Evolutionary conservation across 176 grass and related monocot species (phyloP).

Genomic region (Bothriochloa decipiens): DNA sequence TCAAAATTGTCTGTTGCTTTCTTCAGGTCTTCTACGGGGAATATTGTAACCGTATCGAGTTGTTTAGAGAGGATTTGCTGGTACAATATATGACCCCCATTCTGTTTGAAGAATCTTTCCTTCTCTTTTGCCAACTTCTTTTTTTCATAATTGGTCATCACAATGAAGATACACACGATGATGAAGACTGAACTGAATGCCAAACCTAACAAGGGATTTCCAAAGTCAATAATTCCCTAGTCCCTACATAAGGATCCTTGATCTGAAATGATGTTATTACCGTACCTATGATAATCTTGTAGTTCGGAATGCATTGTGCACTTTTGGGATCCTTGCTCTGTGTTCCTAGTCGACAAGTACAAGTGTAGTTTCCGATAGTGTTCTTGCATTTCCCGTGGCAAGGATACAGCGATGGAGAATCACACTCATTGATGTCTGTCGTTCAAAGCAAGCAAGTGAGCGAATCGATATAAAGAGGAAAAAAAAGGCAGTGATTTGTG

Average conservation of each 20-base stretch:
- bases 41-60: slow-evolving; percentile 31
- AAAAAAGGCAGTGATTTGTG: too few species aligned
- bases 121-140: background rate
- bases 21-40: slow-evolving; percentile 11
- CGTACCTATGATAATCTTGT: too few species aligned
- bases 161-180: too few species aligned
- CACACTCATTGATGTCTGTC: background rate
- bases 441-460: background rate
- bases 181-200: too few species aligned
- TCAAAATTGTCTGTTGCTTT: slow-evolving; percentile 20
- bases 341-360: background rate
- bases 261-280: too few species aligned
- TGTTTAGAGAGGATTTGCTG: background rate
- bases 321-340: background rate
- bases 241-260: too few species aligned
- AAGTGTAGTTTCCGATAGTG: background rate
- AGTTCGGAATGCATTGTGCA: too few species aligned
- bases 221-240: too few species aligned
- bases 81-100: too few species aligned
- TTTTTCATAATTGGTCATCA: too few species aligned
- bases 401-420: background rate
- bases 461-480: background rate
- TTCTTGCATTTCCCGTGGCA: background rate
- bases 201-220: too few species aligned
- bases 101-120: too few species aligned